Evolutionary conservation across 1,139 yeast species (phyloP).

Genomic region (Geotrichum reessii): DNA sequence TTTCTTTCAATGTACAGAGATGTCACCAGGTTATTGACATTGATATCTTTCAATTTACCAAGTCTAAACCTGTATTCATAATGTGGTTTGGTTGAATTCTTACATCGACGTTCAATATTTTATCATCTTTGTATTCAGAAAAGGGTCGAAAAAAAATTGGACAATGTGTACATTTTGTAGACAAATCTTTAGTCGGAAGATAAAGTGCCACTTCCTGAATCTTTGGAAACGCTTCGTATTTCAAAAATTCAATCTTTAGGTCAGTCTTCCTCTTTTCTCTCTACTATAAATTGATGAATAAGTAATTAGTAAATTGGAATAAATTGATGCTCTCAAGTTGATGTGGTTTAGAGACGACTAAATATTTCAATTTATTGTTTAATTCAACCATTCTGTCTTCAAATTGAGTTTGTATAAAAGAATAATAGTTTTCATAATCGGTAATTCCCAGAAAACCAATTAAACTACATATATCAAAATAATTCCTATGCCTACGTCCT

Average conservation of each 20-base stretch:
- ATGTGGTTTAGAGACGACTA: neutral
- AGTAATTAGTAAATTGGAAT: neutral
- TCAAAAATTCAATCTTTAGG: neutral
- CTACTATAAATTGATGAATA: neutral
- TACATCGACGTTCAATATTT: neutral
- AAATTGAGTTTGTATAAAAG: neutral
- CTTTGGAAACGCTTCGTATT: neutral
- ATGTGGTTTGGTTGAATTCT: neutral
- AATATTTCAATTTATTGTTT: neutral
- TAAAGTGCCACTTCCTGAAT: neutral
- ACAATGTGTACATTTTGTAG: neutral
- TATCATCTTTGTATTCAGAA: neutral
- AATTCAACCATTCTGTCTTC: neutral
- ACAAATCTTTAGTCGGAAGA: neutral
- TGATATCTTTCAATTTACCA: neutral
- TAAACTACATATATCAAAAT: too few relatives aligned
- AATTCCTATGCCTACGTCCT: neutral
- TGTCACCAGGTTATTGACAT: neutral
- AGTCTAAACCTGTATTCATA: neutral
- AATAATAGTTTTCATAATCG: too few relatives aligned
- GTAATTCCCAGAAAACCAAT: too few relatives aligned
- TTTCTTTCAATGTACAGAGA: neutral
- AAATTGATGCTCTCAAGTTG: neutral
- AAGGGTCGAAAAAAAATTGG: neutral
- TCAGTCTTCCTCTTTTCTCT: neutral